Base-by-base conservation (phyloP, 345 rosid genomes). In the Theobroma cacao region DNA sequence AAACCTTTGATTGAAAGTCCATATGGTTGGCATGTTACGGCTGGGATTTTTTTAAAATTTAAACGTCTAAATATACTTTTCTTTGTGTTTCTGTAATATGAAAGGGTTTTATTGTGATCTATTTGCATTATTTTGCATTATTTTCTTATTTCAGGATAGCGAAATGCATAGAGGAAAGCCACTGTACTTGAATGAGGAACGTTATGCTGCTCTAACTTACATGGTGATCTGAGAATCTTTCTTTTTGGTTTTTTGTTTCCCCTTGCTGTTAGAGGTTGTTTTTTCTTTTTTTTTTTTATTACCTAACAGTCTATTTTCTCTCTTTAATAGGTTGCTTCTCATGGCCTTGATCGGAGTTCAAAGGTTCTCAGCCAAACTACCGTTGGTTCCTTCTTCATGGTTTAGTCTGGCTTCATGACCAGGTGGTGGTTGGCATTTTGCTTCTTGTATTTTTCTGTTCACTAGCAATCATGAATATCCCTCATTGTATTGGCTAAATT, bases 141-240 rank as follows among this genome's bases (percentile, higher is more conserved):
- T 75, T 38, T 77, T 72, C 34, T 77, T 80, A 41, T 75, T 86
- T 55, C 84, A 96, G 99, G 99, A 96, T 82, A 15, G 75, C 2
- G 94, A 88, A 22, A 88, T 91, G 91, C 43, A 1, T 0, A 87
- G 99, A 79, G 99, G 99, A 81, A 96, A 90, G 80, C 98, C 97
- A 15, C 84, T 96, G 24, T 96, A 89, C 86, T 84, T 96, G 81
- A 94, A 94, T n/a, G 91, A 89, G 85, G 99, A 96, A 81, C 99
- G 99, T n/a, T 94, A 90, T 75, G 98, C 97, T 64, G 91, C 97
- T 40, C 82, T 96, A 50, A 82, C 93, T 22, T 85, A 90, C 84
- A 85, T 96, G 98, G 99, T 96, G 80, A 87, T 66, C 38, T 53
- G 74, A 64, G 13, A 69, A 55, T 40, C 45, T 69, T 77, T 62